Percentiles rank a stretch among this genome's conserved stretches.
phyloP scores from a whole-genome alignment of 306 rosid genomes.

The Corylus avellana region DNA sequence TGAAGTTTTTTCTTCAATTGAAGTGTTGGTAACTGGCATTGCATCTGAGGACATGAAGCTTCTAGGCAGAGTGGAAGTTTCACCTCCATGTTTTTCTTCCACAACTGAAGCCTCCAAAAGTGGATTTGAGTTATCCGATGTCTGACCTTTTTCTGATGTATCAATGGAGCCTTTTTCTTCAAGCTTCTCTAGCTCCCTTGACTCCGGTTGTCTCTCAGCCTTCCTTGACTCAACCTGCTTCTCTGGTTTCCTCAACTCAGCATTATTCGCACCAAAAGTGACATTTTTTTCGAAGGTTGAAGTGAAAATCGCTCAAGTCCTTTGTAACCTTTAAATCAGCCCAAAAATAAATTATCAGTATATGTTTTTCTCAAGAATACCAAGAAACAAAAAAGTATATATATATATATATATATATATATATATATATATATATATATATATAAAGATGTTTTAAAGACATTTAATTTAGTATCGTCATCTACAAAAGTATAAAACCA shows the following conservation, averaged over 20 bases:
- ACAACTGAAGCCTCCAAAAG: conserved; percentile 29
- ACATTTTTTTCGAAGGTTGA: conserved; percentile 70
- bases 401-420: too few species aligned
- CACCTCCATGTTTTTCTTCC: conserved; percentile 35
- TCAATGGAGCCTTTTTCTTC: conserved; percentile 25
- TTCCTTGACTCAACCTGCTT: conserved; percentile 36
- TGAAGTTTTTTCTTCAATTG: conserved; percentile 27
- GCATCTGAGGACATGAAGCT: conserved; percentile 30
- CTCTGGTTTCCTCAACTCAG: conserved; percentile 27
- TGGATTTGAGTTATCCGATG: conserved; percentile 26
- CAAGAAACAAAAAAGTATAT: neutral
- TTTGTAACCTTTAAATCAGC: conserved; percentile 63
- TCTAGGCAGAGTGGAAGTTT: conserved; percentile 33
- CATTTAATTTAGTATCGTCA: neutral
- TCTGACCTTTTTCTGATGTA: conserved; percentile 23
- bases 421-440: too few species aligned
- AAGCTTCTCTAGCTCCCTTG: conserved; percentile 19
- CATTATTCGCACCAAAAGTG: conserved; percentile 71
- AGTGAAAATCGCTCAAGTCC: conserved; percentile 80
- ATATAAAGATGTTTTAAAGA: neutral
- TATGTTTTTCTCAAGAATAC: neutral
- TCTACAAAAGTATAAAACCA: neutral
- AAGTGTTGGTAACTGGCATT: conserved; percentile 23
- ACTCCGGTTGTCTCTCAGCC: conserved; percentile 33
- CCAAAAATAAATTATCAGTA: conserved; percentile 17